A percentile compares a stretch with the other conserved stretches of the same genome.
These are phyloP conservation scores for Aureobasidium sp. DNA, from an alignment of 2,329 filamentous ascomycete species.

Conservation along the genomic window DNA sequence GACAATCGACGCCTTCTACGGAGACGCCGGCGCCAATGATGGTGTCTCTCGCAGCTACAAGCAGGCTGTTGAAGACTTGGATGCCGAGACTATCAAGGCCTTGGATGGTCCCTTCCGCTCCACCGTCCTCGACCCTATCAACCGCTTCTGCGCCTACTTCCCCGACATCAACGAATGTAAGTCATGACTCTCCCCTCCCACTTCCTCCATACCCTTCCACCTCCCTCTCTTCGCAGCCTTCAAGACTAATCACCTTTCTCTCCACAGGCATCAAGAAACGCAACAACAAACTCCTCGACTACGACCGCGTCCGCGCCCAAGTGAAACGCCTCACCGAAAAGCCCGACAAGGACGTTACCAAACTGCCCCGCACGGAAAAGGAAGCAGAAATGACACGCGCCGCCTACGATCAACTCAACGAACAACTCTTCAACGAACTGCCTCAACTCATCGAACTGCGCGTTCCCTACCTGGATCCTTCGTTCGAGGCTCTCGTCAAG, in stretches of 20 bases:
- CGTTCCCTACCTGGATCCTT: slow-evolving; percentile 93
- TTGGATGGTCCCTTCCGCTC: slow-evolving; percentile 92
- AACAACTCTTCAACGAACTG: slow-evolving; percentile 85
- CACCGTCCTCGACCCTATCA: slow-evolving; percentile 92
- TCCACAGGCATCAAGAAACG: slow-evolving; percentile 83
- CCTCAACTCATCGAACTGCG: slow-evolving; percentile 94
- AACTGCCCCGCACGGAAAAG: slow-evolving; percentile 91
- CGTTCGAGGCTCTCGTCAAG: slow-evolving; percentile 96
- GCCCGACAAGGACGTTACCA: slow-evolving; percentile 96
- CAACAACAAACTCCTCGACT: slow-evolving; percentile 96
- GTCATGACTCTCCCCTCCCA: too few species aligned
- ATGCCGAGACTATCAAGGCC: slow-evolving; percentile 97
- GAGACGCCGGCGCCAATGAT: slow-evolving; percentile 87
- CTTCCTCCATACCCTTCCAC: too few species aligned
- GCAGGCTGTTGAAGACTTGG: slow-evolving; percentile 93
- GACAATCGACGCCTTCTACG: slow-evolving; percentile 98
- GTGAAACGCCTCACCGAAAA: slow-evolving; percentile 97
- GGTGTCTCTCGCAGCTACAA: slow-evolving; percentile 97
- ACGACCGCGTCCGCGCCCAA: slow-evolving; percentile 89
- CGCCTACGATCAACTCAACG: slow-evolving; percentile 94
- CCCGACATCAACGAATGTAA: slow-evolving; percentile 95
- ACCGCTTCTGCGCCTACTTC: slow-evolving; percentile 95
- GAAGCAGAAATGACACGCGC: slow-evolving; percentile 90
- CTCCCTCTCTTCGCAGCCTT: too few species aligned
- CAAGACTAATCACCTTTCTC: neutral